These are phyloP conservation scores for Umbelopsis sp. DNA, from an alignment of 192 early-diverging fungal species.

Conservation along the genomic window DNA sequence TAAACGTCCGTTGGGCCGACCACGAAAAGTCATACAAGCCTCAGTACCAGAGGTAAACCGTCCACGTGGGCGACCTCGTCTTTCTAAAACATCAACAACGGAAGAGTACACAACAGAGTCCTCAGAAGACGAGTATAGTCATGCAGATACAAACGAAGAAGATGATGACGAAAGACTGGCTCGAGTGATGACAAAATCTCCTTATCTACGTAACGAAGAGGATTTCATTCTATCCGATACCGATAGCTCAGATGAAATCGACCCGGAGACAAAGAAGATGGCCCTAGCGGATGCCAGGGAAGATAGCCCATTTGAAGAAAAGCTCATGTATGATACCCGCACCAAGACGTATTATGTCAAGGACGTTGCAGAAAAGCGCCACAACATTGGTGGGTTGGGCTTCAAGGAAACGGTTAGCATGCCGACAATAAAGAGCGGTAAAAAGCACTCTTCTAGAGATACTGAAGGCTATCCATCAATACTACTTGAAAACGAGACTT, in stretches of 20 bases:
- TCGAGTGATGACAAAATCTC: not conserved
- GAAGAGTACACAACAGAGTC: not conserved
- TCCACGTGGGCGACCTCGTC: no score
- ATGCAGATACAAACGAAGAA: not conserved
- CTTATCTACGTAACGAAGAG: not conserved
- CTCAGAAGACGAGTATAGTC: not conserved
- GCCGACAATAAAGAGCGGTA: not conserved
- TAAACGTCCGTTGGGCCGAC: not conserved
- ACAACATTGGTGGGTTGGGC: not conserved
- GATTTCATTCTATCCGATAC: not conserved
- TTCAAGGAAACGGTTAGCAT: not conserved
- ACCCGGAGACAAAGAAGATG: not conserved
- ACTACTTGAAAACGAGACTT: not conserved
- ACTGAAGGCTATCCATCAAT: no score
- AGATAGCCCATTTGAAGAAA: not conserved
- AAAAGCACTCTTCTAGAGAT: not conserved
- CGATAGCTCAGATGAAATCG: not conserved
- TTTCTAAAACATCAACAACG: not conserved
- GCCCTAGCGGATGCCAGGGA: not conserved
- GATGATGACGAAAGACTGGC: not conserved
- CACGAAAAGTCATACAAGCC: not conserved
- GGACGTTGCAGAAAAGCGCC: not conserved
- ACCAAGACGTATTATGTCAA: not conserved
- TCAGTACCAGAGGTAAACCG: not conserved
- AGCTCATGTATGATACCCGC: not conserved